These are phyloP conservation scores for Teratosphaeria nubilosa DNA, from an alignment of 2,329 filamentous ascomycete genomes.

Conservation along the genomic window DNA sequence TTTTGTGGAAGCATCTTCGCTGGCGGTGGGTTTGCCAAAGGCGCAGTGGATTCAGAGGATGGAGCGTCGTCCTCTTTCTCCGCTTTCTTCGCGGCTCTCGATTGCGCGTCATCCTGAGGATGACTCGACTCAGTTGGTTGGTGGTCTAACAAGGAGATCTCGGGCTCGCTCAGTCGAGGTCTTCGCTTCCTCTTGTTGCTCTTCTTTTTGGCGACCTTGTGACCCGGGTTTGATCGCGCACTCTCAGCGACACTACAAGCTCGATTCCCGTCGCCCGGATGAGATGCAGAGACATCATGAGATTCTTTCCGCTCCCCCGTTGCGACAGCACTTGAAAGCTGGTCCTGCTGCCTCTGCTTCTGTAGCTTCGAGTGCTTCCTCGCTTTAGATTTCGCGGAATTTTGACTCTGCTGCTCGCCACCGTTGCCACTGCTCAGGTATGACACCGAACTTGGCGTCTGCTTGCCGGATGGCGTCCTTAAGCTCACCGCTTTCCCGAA, in stretches of 20 bases:
- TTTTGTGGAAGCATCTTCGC: neutral
- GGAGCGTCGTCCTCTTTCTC: neutral
- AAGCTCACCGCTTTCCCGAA: neutral
- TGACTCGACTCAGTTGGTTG: neutral
- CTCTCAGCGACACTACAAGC: neutral
- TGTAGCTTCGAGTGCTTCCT: neutral
- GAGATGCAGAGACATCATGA: neutral
- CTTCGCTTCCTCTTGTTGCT: neutral
- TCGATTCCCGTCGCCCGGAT: neutral
- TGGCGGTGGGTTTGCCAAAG: neutral
- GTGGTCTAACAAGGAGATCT: neutral
- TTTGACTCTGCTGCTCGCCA: neutral
- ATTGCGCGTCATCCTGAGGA: neutral
- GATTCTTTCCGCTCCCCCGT: neutral
- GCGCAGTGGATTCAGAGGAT: neutral
- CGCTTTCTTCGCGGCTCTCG: neutral
- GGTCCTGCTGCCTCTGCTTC: neutral
- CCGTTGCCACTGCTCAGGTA: neutral
- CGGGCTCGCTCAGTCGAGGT: neutral
- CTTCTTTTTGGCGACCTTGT: neutral
- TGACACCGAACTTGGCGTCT: neutral
- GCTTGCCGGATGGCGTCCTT: neutral
- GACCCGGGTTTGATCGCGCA: neutral
- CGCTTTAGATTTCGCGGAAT: neutral
- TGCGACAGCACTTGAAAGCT: neutral